A percentile compares a stretch with the other conserved stretches of the same genome.
These are phyloP conservation scores for Rachicladosporium sp. DNA, from an alignment of 2,329 filamentous ascomycete species.

Conservation along the genomic window DNA sequence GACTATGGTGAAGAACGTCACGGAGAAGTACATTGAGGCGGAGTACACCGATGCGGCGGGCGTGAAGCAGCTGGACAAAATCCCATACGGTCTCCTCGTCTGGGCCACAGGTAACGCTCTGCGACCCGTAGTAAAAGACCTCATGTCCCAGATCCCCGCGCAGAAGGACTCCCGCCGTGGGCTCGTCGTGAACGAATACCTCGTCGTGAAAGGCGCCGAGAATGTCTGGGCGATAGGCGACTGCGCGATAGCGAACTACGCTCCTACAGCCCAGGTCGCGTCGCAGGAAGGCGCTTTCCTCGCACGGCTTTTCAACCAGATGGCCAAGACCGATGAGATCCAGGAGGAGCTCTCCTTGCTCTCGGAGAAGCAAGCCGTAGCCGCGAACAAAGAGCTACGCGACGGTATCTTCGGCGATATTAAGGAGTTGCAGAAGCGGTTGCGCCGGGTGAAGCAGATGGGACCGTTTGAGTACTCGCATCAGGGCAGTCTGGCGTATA, in stretches of 20 bases:
- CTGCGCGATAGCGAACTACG: conserved; percentile 94
- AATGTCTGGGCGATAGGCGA: conserved; percentile 98
- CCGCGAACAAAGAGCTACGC: conserved; percentile 49
- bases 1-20: conserved; percentile 98
- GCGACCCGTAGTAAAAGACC: conserved; percentile 76
- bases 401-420: conserved; percentile 60
- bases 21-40: conserved; percentile 83
- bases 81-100: conserved; percentile 90
- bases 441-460: conserved; percentile 82
- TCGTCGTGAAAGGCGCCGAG: conserved; percentile 91
- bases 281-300: conserved; percentile 93
- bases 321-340: conserved; percentile 83
- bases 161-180: conserved; percentile 92
- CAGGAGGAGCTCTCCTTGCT: conserved; percentile 64
- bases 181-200: conserved; percentile 94
- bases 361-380: conserved; percentile 46
- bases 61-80: conserved; percentile 64
- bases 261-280: conserved; percentile 92
- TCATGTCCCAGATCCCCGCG: conserved; percentile 83
- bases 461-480: conserved; percentile 98
- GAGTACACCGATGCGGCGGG: conserved; percentile 73
- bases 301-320: conserved; percentile 93
- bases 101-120: conserved; percentile 97
- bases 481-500: conserved; percentile 93
- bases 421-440: conserved; percentile 71